Conservation (phyloP, 169 alveolate species). For the Pseudocohnilembus persalinus region DNA sequence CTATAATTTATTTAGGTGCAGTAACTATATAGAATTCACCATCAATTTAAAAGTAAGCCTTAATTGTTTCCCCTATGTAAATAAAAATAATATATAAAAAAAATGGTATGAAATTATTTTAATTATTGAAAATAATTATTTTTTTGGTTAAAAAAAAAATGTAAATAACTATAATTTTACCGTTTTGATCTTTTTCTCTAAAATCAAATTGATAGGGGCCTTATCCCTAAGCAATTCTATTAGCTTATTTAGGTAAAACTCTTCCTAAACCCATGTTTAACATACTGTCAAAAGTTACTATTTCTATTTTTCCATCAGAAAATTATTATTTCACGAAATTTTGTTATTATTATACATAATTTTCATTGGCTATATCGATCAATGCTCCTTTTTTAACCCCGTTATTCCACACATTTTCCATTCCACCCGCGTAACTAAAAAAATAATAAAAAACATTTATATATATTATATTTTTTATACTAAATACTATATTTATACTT, state of each 20-base stretch:
- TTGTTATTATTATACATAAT: too few species aligned
- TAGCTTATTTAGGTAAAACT: background rate
- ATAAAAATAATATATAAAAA: too few species aligned
- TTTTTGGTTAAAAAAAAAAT: too few species aligned
- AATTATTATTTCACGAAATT: background rate
- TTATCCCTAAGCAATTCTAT: background rate
- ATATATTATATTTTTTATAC: too few species aligned
- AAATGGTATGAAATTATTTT: too few species aligned
- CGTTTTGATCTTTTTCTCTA: background rate
- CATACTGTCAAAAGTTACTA: background rate
- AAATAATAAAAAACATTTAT: background rate
- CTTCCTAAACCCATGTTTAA: background rate
- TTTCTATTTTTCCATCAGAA: background rate
- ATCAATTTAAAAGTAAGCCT: background rate
- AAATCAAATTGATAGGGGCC: background rate
- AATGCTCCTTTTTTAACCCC: background rate
- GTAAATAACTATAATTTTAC: background rate
- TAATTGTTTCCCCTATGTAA: background rate
- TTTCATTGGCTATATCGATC: background rate
- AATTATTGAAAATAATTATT: too few species aligned
- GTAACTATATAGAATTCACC: background rate
- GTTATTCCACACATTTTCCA: background rate
- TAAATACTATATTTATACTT: too few species aligned
- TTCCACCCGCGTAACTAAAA: background rate
- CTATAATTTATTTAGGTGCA: background rate